A percentile compares a stretch with the other conserved stretches of the same genome.
These are phyloP conservation scores for Hemisphaericaspora lyxosophila DNA, from an alignment of 1,139 yeast species.

Conservation along the genomic window DNA sequence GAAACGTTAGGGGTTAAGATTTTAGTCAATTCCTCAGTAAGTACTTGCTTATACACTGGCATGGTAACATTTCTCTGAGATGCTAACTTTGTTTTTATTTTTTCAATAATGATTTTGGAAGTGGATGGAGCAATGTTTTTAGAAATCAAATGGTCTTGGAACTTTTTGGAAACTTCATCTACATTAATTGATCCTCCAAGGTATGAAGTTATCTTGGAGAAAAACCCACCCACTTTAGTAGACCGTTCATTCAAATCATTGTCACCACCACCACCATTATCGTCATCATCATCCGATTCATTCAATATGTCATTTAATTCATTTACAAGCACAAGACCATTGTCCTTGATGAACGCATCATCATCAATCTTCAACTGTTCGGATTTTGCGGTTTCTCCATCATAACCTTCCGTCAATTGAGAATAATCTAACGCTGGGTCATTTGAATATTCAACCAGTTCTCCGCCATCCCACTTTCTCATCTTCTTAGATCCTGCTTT, in stretches of 20 bases:
- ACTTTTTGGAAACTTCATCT: constrained; percentile 42
- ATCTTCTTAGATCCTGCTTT: constrained; percentile 27
- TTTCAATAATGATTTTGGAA: constrained; percentile 37
- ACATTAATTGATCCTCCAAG: constrained; percentile 40
- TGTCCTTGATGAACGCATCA: constrained; percentile 37
- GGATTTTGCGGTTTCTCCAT: constrained; percentile 48
- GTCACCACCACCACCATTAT: constrained; percentile 15
- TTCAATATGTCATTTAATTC: constrained; percentile 44
- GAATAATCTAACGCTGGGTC: constrained; percentile 38
- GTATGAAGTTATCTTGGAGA: constrained; percentile 37
- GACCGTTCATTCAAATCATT: constrained; percentile 7
- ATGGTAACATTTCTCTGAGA: constrained; percentile 32
- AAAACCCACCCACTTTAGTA: constrained; percentile 23
- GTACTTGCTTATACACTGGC: constrained; percentile 49
- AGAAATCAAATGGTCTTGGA: constrained; percentile 42
- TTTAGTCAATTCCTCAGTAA: constrained; percentile 75
- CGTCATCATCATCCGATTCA: constrained; percentile 33
- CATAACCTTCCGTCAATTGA: constrained; percentile 16
- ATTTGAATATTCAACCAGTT: constrained; percentile 30
- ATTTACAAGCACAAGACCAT: constrained; percentile 43
- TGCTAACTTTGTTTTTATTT: constrained; percentile 32
- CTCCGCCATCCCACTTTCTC: constrained; percentile 49
- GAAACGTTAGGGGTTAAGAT: constrained; percentile 92
- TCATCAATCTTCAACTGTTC: constrained; percentile 27
- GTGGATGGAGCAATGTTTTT: constrained; percentile 47